phyloP scores from a whole-genome alignment of 2,329 filamentous ascomycete species.

The Talaromyces sp. region DNA sequence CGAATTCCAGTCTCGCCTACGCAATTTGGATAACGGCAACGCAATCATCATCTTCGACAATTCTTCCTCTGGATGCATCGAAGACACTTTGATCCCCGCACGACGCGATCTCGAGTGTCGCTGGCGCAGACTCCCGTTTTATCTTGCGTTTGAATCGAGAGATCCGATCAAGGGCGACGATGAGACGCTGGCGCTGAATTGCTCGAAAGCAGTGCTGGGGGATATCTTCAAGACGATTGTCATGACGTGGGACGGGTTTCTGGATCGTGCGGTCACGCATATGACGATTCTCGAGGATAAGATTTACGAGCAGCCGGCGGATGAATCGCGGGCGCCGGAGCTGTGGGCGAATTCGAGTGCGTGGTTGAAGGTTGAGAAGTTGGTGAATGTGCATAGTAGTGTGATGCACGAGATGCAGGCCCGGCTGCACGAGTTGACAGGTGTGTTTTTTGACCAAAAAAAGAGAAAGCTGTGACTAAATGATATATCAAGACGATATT shows the following conservation, averaged over 20 bases:
- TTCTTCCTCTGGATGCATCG: slow-evolving; percentile 40
- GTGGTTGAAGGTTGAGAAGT: slow-evolving; percentile 49
- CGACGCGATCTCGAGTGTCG: slow-evolving; percentile 46
- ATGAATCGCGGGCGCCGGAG: slow-evolving; percentile 47
- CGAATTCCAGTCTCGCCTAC: slow-evolving; percentile 32
- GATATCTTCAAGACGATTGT: slow-evolving; percentile 46
- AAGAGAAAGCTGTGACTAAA: slow-evolving; percentile 1
- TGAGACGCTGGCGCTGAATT: slow-evolving; percentile 39
- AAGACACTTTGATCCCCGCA: slow-evolving; percentile 47
- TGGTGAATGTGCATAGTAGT: slow-evolving; percentile 46
- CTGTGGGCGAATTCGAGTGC: slow-evolving; percentile 46
- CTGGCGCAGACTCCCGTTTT: slow-evolving; percentile 50
- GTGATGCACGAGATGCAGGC: slow-evolving; percentile 41
- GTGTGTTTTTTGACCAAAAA: slow-evolving; percentile 8
- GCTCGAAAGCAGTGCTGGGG: slow-evolving; percentile 45
- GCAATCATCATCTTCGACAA: slow-evolving; percentile 51
- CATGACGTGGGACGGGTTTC: slow-evolving; percentile 41
- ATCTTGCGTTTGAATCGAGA: slow-evolving; percentile 36
- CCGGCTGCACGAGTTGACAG: slow-evolving; percentile 37
- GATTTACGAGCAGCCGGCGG: slow-evolving; percentile 49
- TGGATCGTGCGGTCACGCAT: slow-evolving; percentile 43
- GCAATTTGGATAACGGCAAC: slow-evolving; percentile 44
- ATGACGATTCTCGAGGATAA: slow-evolving; percentile 46
- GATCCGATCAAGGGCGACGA: slow-evolving; percentile 35
- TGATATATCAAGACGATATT: slow-evolving; percentile 12